These are phyloP conservation scores for Verbascum thapsus DNA, from an alignment of 257 asterid genomes.

Conservation along the genomic window DNA sequence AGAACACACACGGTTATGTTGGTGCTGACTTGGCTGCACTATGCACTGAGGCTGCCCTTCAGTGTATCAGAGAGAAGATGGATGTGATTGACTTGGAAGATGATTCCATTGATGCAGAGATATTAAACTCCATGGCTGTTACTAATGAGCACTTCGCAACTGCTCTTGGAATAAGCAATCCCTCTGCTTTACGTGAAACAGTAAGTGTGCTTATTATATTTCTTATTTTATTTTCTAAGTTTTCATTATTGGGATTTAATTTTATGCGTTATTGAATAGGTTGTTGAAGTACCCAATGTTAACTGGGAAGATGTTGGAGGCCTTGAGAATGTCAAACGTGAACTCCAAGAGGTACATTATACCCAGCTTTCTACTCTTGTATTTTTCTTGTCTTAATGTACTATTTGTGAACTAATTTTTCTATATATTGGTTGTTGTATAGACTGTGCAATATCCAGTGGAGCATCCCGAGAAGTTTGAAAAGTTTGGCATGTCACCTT, in stretches of 20 bases:
- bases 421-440: neutral
- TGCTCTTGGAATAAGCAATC: conserved; percentile 72
- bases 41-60: conserved; percentile 74
- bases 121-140: conserved; percentile 70
- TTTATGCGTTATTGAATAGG: conserved; percentile 32
- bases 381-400: neutral
- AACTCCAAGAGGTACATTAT: conserved; percentile 55
- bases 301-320: conserved; percentile 71
- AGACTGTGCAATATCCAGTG: conserved; percentile 78
- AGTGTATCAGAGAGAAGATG: conserved; percentile 78
- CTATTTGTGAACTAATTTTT: conserved; percentile 16
- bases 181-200: conserved; percentile 75
- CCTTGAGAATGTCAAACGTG: conserved; percentile 61
- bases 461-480: conserved; percentile 74
- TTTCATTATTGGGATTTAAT: neutral
- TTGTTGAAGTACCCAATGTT: conserved; percentile 69
- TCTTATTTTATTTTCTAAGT: neutral
- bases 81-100: conserved; percentile 73
- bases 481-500: conserved; percentile 70
- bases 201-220: too few species aligned
- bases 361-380: too few species aligned
- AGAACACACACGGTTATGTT: conserved; percentile 66
- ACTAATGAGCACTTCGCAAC: conserved; percentile 63
- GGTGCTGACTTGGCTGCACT: conserved; percentile 78
- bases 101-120: conserved; percentile 69